Base-by-base conservation (phyloP, 768 basidiomycete genomes). In the Tylopilus balloui region DNA sequence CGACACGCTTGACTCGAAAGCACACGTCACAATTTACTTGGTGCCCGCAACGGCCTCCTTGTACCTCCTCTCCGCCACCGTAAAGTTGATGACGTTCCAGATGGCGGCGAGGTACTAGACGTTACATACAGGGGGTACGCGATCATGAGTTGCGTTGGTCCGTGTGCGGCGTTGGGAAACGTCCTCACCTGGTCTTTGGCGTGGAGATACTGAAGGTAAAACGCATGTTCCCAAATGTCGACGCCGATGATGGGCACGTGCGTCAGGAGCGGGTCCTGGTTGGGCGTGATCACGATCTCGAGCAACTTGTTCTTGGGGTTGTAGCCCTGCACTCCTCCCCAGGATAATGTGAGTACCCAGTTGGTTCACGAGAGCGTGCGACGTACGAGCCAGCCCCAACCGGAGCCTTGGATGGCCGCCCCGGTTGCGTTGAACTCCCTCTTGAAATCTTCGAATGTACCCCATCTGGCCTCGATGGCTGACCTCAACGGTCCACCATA, bases 371-470 rank as follows among this genome's bases (percentile, higher is more conserved):
- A 2, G 13, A 32, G 13, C 31, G 31, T 32, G 31, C 19, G n/a
- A 83, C 87, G 63, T 62, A 92, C 91, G 64, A 96, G 78, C 94
- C 93, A 97, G 53, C 91, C 93, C 93, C 94, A 96, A 34, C 92
- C 93, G 44, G 86, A 89, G 23, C 93, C 94, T 65, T 96, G 94
- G 51, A 97, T 90, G 28, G 71, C 89, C 35, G 83, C 82, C 37
- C 92, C 91, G 36, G 84, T 77, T 29, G 88, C 70, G 70, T 95
- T 97, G 71, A 96, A 86, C 64, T 91, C 79, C 61, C 80, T 83
- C 72, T 82, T 83, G 57, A 96, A 64, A 44, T 68, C 72, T 0
- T 93, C 89, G 53, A 91, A 57, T 50, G 76, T 73, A 46, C 90
- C 91, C 58, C 84, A 97, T 28, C 74, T 65, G 19, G 72, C 58